phyloP scores from a whole-genome alignment of 768 basidiomycete species.

The Auricularia sp. region DNA sequence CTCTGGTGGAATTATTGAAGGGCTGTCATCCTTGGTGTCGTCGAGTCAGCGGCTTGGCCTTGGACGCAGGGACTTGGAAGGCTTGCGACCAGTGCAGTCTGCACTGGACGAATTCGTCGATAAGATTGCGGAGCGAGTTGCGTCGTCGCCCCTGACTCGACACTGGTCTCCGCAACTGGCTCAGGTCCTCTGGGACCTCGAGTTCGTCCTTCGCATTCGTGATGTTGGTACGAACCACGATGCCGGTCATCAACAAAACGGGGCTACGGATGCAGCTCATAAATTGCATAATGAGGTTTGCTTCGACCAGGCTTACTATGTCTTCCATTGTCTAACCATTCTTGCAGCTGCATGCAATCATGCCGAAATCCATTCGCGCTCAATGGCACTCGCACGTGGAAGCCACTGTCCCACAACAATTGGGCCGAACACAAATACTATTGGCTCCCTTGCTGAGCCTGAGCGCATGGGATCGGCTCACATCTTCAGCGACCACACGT shows the following conservation, averaged over 20 bases:
- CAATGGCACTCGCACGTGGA: slow-evolving; percentile 18
- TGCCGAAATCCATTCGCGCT: slow-evolving; percentile 4
- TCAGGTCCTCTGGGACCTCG: slow-evolving; percentile 36
- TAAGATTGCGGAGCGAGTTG: slow-evolving; percentile 30
- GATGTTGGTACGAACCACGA: slow-evolving; percentile 16
- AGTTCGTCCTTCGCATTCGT: slow-evolving; percentile 33
- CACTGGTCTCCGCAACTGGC: slow-evolving; percentile 18
- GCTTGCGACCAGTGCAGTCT: slow-evolving; percentile 5
- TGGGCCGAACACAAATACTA: slow-evolving; percentile 51
- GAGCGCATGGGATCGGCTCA: slow-evolving; percentile 20
- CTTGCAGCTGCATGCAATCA: slow-evolving; percentile 6
- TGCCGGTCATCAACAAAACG: slow-evolving; percentile 22
- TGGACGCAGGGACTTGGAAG: slow-evolving; percentile 23
- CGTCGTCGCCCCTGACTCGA: slow-evolving; percentile 24
- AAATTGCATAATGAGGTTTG: slow-evolving; percentile 1
- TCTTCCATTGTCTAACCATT: background rate
- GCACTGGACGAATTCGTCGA: slow-evolving; percentile 28
- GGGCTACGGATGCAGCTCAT: slow-evolving; percentile 21
- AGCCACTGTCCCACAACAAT: slow-evolving; percentile 30
- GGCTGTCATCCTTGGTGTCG: slow-evolving; percentile 43
- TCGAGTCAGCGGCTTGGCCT: slow-evolving; percentile 49
- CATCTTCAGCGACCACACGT: background rate
- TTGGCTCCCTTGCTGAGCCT: slow-evolving; percentile 42
- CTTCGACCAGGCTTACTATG: background rate
- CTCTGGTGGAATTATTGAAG: slow-evolving; percentile 44